Percentiles rank a stretch among this genome's conserved stretches.
These are phyloP conservation scores for Coemansia biformis DNA, from an alignment of 192 early-diverging fungal species.

Conservation along the genomic window DNA sequence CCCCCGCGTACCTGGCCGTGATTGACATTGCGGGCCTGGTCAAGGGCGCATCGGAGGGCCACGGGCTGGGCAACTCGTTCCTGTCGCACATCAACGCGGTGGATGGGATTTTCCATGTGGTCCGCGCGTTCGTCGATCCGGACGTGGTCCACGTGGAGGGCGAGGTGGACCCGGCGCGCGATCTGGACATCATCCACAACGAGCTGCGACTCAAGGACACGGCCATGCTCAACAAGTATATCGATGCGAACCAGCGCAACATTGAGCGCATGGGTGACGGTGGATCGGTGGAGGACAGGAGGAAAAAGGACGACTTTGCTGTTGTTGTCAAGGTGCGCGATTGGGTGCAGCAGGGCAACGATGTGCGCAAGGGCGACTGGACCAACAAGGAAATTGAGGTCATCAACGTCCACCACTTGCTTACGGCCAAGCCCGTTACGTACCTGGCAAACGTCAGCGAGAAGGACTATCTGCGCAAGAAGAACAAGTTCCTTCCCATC, in stretches of 20 bases:
- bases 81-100: conserved; percentile 85
- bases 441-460: conserved; percentile 90
- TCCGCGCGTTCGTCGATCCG: conserved; percentile 84
- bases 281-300: conserved; percentile 76
- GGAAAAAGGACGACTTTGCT: conserved; percentile 83
- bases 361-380: conserved; percentile 88
- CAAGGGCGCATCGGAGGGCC: conserved; percentile 77
- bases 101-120: conserved; percentile 80
- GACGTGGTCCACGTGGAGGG: conserved; percentile 93
- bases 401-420: conserved; percentile 78
- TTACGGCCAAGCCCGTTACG: conserved; percentile 96
- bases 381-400: conserved; percentile 84
- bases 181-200: conserved; percentile 91
- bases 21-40: conserved; percentile 98
- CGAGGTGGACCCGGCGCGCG: conserved; percentile 83
- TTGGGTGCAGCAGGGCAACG: conserved; percentile 72
- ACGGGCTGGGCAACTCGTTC: conserved; percentile 89
- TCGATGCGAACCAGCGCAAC: conserved; percentile 62
- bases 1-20: conserved; percentile 81
- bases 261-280: conserved; percentile 72
- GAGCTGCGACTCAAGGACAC: conserved; percentile 93
- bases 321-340: conserved; percentile 70
- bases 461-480: conserved; percentile 85
- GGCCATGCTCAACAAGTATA: conserved; percentile 72
- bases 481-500: conserved; percentile 87